These are phyloP conservation scores for Verticillium zaregamsianum DNA, from an alignment of 2,329 filamentous ascomycete species.

Conservation along the genomic window DNA sequence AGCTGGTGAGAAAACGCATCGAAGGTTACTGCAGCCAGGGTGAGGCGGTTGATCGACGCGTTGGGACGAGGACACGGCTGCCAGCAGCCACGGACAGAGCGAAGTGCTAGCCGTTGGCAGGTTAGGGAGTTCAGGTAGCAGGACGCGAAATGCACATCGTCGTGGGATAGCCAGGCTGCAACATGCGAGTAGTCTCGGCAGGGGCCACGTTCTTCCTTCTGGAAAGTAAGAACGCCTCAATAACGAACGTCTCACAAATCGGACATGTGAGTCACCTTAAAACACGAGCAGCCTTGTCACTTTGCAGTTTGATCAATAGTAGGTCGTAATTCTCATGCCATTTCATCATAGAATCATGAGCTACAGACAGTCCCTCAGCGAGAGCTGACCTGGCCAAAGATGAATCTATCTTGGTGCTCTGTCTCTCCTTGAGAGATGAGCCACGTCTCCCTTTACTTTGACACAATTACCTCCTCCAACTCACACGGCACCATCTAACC, in stretches of 20 bases:
- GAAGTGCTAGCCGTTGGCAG: too few species aligned
- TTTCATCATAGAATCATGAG: slow-evolving; percentile 17
- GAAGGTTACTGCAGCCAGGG: too few species aligned
- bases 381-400: slow-evolving; percentile 14
- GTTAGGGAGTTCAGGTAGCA: neutral
- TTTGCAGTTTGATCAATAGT: neutral
- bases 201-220: neutral
- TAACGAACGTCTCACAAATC: neutral
- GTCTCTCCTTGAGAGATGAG: neutral
- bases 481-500: neutral
- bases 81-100: too few species aligned
- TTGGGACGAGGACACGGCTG: too few species aligned
- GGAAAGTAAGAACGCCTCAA: neutral
- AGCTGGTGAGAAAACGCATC: too few species aligned
- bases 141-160: neutral
- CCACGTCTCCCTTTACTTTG: neutral
- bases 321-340: slow-evolving; percentile 17
- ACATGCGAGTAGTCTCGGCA: neutral
- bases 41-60: too few species aligned
- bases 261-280: too few species aligned
- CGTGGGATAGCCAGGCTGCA: neutral
- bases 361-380: slow-evolving; percentile 8
- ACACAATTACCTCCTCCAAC: neutral
- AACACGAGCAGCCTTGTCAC: neutral
- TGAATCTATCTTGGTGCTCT: slow-evolving; percentile 8